Conservation (phyloP, 768 basidiomycete species). For the Leccinum ochraceum region DNA sequence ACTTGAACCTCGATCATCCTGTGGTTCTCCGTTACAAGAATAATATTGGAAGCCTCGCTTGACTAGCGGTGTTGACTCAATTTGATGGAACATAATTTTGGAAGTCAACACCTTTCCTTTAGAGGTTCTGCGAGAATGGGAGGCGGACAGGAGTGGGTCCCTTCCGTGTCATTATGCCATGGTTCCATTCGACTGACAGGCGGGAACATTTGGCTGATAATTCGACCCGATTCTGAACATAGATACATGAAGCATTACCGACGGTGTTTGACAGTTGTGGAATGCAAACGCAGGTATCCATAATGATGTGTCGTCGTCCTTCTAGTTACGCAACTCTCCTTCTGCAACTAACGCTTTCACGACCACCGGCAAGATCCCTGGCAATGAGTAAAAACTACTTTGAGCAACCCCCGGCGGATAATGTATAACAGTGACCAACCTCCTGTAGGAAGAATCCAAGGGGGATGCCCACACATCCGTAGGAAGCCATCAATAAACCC, state of each 20-base stretch:
- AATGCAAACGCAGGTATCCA: neutral
- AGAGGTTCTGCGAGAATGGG: slow-evolving; percentile 1
- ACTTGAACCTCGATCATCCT: neutral
- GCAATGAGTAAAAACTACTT: neutral
- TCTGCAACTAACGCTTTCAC: slow-evolving; percentile 14
- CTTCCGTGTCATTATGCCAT: neutral
- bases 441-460: slow-evolving; percentile 59
- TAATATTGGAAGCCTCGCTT: neutral
- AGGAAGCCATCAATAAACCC: slow-evolving; percentile 63
- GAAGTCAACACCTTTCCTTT: slow-evolving; percentile 7
- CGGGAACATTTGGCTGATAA: neutral
- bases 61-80: neutral
- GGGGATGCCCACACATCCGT: slow-evolving; percentile 42
- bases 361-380: slow-evolving; percentile 31
- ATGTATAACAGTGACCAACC: slow-evolving; percentile 43
- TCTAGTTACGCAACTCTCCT: slow-evolving; percentile 6
- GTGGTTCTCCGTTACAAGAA: neutral
- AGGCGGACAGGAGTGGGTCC: neutral
- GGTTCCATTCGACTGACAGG: neutral
- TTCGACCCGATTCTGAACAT: neutral
- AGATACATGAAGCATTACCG: no score
- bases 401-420: neutral
- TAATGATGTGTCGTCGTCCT: no score
- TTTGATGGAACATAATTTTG: slow-evolving; percentile 1
- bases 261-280: neutral